Percentiles rank a stretch among this genome's conserved stretches.
These are phyloP conservation scores for Tylopilus orsonianus DNA, from an alignment of 1,284 basidiomycete species.

Conservation along the genomic window DNA sequence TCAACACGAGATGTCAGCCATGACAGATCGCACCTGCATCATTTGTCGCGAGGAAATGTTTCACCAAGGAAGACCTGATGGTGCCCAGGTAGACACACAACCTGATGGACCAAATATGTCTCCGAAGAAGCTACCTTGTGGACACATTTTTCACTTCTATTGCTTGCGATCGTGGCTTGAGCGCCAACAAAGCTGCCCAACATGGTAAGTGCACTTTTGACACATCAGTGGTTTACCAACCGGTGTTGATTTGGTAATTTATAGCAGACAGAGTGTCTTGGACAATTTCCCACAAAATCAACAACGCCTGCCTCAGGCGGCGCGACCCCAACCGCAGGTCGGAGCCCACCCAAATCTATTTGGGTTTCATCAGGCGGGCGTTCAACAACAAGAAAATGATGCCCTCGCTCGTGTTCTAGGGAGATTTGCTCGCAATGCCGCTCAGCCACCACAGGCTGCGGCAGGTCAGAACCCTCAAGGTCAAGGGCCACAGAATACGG, in stretches of 20 bases:
- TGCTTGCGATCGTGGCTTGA: constrained; percentile 98
- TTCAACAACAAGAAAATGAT: constrained; percentile 38
- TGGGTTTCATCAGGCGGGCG: constrained; percentile 28
- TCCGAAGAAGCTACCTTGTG: constrained; percentile 94
- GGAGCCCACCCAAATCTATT: constrained; percentile 33
- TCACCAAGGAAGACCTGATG: constrained; percentile 37
- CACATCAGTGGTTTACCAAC: constrained; percentile 6
- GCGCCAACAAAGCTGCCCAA: constrained; percentile 93
- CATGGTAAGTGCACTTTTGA: constrained; percentile 68
- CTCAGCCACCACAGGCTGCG: constrained; percentile 27
- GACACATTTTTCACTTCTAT: constrained; percentile 98
- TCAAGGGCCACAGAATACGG: constrained; percentile 25
- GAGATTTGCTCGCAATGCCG: constrained; percentile 46
- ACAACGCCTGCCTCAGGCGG: constrained; percentile 37
- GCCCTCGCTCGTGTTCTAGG: constrained; percentile 44
- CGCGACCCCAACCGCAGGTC: constrained; percentile 37
- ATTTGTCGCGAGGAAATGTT: constrained; percentile 99
- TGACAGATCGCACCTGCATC: constrained; percentile 93
- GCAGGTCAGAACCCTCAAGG: constrained; percentile 21
- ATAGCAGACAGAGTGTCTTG: constrained; percentile 83
- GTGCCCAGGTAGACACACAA: constrained; percentile 33
- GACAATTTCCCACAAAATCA: constrained; percentile 44
- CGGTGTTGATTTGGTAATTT: constrained; percentile 16
- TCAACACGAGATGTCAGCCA: constrained; percentile 74
- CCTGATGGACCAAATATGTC: constrained; percentile 87